These are phyloP conservation scores for Dendrothele bispora DNA, from an alignment of 768 basidiomycete species.

Conservation along the genomic window DNA sequence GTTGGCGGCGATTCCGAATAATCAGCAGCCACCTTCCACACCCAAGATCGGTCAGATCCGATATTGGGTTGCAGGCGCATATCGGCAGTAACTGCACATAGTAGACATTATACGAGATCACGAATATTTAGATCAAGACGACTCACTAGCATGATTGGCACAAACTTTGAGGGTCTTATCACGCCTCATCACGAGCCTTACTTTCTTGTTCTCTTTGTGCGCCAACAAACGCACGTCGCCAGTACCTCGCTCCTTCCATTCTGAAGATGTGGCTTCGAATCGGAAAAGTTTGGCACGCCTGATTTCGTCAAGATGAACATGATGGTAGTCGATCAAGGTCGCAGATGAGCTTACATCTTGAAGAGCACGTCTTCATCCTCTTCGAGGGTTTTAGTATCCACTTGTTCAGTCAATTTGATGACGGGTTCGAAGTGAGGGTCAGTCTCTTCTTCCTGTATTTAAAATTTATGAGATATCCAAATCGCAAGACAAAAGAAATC, in stretches of 20 bases:
- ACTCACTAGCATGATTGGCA: conserved; percentile 91
- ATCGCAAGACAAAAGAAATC: conserved; percentile 12
- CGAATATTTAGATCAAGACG: conserved; percentile 12
- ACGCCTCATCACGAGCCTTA: conserved; percentile 97
- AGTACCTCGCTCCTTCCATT: conserved; percentile 99
- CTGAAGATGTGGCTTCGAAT: conserved; percentile 72
- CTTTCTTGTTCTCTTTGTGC: conserved; percentile 88
- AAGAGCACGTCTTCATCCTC: conserved; percentile 92
- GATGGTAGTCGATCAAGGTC: conserved; percentile 20
- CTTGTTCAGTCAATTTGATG: conserved; percentile 92
- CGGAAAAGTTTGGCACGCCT: conserved; percentile 99
- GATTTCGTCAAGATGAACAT: conserved; percentile 9
- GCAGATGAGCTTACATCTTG: conserved; percentile 77
- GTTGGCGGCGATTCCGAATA: conserved; percentile 89
- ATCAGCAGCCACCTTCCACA: conserved; percentile 96
- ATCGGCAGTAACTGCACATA: conserved; percentile 70
- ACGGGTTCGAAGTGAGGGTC: conserved; percentile 96
- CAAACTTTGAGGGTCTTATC: conserved; percentile 99
- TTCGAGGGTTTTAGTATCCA: conserved; percentile 93
- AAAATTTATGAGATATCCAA: conserved; percentile 4
- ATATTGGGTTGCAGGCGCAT: conserved; percentile 98
- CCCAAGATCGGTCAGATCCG: conserved; percentile 98
- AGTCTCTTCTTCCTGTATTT: conserved; percentile 71
- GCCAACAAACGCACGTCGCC: conserved; percentile 91
- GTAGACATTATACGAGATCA: conserved; percentile 10